Evolutionary conservation across 179 eudicot species (phyloP).

Genomic region (Nepenthes alata): DNA sequence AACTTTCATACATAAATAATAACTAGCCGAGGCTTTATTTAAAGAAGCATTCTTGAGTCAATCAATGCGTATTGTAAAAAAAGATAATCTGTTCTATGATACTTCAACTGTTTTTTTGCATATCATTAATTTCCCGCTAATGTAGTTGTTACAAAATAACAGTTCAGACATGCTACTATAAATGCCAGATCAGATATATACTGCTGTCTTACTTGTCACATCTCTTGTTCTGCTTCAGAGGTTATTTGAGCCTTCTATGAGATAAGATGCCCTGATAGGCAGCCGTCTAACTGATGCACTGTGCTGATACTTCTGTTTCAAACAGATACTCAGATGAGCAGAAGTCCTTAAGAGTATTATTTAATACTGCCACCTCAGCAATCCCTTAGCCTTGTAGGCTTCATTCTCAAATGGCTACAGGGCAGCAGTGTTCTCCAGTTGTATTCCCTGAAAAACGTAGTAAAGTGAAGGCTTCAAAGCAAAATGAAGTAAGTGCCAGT

Average conservation of each 20-base stretch:
- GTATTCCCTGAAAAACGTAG: slow-evolving; percentile 93
- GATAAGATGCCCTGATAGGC: slow-evolving; percentile 2
- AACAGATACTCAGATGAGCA: slow-evolving; percentile 63
- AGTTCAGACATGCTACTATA: too few relatives aligned
- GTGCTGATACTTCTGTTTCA: slow-evolving; percentile 5
- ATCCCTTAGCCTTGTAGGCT: slow-evolving; percentile 63
- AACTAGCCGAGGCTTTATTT: too few relatives aligned
- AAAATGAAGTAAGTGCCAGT: slow-evolving; percentile 24
- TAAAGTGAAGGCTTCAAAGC: slow-evolving; percentile 48
- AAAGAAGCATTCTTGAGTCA: too few relatives aligned
- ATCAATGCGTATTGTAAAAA: too few relatives aligned
- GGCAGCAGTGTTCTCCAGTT: slow-evolving; percentile 84
- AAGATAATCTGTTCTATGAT: too few relatives aligned
- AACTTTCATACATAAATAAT: too few relatives aligned
- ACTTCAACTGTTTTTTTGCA: too few relatives aligned
- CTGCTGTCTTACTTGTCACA: too few relatives aligned
- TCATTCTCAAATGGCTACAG: slow-evolving; percentile 75
- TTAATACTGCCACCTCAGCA: slow-evolving; percentile 60
- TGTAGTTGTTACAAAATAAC: too few relatives aligned
- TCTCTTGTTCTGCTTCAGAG: background rate
- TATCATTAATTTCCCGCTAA: too few relatives aligned
- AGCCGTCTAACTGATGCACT: slow-evolving; percentile 14
- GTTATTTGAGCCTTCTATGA: slow-evolving; percentile 17
- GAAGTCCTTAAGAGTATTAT: slow-evolving; percentile 59
- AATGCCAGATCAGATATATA: too few relatives aligned